These are phyloP conservation scores for Suhomyces prunicola DNA, from an alignment of 805 yeast genomes.

Conservation along the genomic window DNA sequence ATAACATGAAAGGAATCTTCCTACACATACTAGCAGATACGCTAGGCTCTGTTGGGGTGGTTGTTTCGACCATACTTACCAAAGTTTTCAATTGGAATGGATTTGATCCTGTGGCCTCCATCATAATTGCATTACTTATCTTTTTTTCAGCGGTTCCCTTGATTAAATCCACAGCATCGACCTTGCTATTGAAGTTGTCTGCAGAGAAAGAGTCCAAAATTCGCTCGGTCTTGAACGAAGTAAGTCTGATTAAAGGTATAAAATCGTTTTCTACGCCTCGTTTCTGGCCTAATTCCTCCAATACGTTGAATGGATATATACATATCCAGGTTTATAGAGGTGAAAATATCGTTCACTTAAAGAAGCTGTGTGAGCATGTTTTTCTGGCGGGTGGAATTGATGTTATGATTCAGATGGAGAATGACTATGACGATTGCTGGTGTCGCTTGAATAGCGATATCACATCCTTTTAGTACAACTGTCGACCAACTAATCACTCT, in stretches of 20 bases:
- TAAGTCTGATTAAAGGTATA: constrained; percentile 72
- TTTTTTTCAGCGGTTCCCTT: constrained; percentile 81
- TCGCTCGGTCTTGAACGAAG: constrained; percentile 63
- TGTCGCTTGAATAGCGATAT: constrained; percentile 37
- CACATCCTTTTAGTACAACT: background rate
- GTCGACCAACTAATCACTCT: background rate
- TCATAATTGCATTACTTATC: constrained; percentile 79
- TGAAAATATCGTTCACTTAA: constrained; percentile 59
- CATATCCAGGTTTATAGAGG: constrained; percentile 74
- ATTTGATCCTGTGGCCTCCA: constrained; percentile 90
- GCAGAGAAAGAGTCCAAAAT: constrained; percentile 59
- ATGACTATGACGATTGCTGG: constrained; percentile 65
- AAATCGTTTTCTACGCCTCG: constrained; percentile 84
- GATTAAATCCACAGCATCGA: constrained; percentile 73
- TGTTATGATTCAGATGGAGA: constrained; percentile 67
- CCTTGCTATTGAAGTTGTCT: constrained; percentile 62
- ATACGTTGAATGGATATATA: constrained; percentile 55
- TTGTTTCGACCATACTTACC: constrained; percentile 80
- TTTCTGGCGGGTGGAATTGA: constrained; percentile 50
- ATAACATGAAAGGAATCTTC: constrained; percentile 91
- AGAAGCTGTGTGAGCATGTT: constrained; percentile 56
- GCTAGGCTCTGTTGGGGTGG: constrained; percentile 94
- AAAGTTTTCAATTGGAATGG: constrained; percentile 65
- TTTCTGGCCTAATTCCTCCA: constrained; percentile 67
- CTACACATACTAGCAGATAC: constrained; percentile 94